These are phyloP conservation scores for Cercophora scortea DNA, from an alignment of 495 filamentous ascomycete species.

Conservation along the genomic window DNA sequence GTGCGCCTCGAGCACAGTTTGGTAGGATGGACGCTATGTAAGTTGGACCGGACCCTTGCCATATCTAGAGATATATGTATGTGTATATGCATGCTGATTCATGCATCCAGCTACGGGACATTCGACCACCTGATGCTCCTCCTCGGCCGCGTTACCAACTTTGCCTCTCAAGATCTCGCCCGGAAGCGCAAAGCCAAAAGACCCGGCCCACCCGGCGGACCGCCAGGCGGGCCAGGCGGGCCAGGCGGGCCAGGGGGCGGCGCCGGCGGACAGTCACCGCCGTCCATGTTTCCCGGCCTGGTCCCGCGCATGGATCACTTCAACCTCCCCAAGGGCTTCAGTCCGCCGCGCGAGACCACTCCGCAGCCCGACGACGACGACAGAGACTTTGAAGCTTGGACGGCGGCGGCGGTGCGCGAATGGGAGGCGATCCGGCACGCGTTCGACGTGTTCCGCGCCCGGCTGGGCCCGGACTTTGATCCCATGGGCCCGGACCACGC, in stretches of 20 bases:
- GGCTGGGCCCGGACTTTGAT: conserved; percentile 68
- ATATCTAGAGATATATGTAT: too few species aligned
- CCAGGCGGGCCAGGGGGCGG: conserved; percentile 14
- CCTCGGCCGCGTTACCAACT: conserved; percentile 73
- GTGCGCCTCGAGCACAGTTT: conserved; percentile 73
- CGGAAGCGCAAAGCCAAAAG: conserved; percentile 62
- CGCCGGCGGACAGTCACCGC: conserved; percentile 25
- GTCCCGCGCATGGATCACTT: conserved; percentile 47
- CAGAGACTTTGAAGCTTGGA: conserved; percentile 52
- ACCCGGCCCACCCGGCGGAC: conserved; percentile 20
- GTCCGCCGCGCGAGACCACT: conserved; percentile 28
- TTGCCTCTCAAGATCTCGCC: conserved; percentile 66
- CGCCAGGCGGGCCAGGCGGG: conserved; percentile 9
- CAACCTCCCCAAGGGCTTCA: conserved; percentile 51
- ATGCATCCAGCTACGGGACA: conserved; percentile 56
- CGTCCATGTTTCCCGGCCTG: conserved; percentile 52
- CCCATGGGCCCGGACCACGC: conserved; percentile 69
- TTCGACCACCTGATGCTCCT: conserved; percentile 80
- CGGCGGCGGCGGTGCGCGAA: conserved; percentile 63
- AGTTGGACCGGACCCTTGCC: conserved; percentile 10
- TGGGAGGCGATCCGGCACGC: conserved; percentile 70
- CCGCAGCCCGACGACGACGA: conserved; percentile 21
- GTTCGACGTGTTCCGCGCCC: conserved; percentile 54
- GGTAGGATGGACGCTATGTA: conserved; percentile 69
- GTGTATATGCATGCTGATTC: not conserved